Evolutionary conservation across 2,329 filamentous ascomycete species (phyloP).

Genomic region (Aureobasidium sp.): DNA sequence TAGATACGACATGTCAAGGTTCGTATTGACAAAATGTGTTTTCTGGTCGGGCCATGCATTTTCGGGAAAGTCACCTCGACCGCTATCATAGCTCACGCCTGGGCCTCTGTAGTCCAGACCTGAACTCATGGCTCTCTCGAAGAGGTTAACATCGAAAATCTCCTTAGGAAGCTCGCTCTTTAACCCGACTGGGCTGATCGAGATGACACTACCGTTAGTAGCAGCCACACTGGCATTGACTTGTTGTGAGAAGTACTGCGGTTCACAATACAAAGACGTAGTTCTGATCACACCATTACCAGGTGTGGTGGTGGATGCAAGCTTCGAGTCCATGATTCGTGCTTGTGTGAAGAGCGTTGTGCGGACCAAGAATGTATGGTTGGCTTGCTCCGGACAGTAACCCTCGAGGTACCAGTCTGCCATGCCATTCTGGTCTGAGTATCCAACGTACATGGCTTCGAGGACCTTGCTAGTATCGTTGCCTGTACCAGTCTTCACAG

Average conservation of each 20-base stretch:
- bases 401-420: neutral
- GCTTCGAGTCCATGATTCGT: neutral
- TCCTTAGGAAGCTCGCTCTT: conserved; percentile 22
- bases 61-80: neutral
- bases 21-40: neutral
- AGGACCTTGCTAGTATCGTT: neutral
- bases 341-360: neutral
- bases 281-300: conserved; percentile 12
- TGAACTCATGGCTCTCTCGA: conserved; percentile 32
- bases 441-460: conserved; percentile 1
- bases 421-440: neutral
- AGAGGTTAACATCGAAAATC: conserved; percentile 32
- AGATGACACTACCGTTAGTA: conserved; percentile 21
- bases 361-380: conserved; percentile 13
- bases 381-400: neutral
- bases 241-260: conserved; percentile 39
- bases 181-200: conserved; percentile 17
- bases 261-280: conserved; percentile 38
- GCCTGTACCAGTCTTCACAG: neutral
- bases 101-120: conserved; percentile 16
- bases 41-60: conserved; percentile 20
- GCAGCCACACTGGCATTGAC: conserved; percentile 36
- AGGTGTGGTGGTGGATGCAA: neutral
- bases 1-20: conserved; percentile 17
- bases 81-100: conserved; percentile 19